phyloP scores from a whole-genome alignment of 2,329 filamentous ascomycete species.

The Penicillium sp. region DNA sequence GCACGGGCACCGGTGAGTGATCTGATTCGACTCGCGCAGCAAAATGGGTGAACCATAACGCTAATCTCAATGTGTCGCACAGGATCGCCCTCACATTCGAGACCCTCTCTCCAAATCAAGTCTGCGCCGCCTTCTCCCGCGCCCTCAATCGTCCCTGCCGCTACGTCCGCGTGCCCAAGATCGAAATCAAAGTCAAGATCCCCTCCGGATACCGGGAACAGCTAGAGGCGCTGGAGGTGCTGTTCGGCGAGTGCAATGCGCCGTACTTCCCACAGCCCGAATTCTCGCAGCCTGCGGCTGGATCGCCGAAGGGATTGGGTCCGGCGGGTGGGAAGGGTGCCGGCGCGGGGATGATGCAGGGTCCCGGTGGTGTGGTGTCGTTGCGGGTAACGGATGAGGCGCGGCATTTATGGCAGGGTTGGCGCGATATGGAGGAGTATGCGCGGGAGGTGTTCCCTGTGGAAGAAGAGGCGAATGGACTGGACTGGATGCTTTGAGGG shows the following conservation, averaged over 20 bases:
- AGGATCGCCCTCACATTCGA: conserved; percentile 91
- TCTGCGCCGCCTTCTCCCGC: conserved; percentile 75
- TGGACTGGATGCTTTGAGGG: conserved; percentile 77
- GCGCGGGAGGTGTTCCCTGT: conserved; percentile 90
- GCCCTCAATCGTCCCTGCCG: conserved; percentile 76
- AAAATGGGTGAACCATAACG: not conserved
- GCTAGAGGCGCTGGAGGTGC: conserved; percentile 65
- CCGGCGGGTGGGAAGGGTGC: conserved; percentile 44
- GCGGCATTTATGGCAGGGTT: conserved; percentile 85
- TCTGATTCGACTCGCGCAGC: not conserved
- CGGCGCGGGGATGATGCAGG: conserved; percentile 50
- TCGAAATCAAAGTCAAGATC: conserved; percentile 82
- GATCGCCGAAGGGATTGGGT: conserved; percentile 42
- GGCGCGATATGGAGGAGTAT: conserved; percentile 89
- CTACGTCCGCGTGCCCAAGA: conserved; percentile 72
- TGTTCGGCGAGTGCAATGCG: conserved; percentile 61
- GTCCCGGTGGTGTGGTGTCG: conserved; percentile 59
- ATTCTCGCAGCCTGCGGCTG: conserved; percentile 44
- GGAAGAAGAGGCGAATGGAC: conserved; percentile 90
- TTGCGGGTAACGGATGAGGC: conserved; percentile 73
- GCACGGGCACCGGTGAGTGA: conserved; percentile 68
- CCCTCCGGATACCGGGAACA: conserved; percentile 88
- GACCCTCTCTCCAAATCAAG: conserved; percentile 79
- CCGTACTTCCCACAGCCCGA: conserved; percentile 67
- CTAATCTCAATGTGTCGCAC: not conserved